Base-by-base conservation (phyloP, 768 basidiomycete species). In the Boletus rubroflammeus region DNA sequence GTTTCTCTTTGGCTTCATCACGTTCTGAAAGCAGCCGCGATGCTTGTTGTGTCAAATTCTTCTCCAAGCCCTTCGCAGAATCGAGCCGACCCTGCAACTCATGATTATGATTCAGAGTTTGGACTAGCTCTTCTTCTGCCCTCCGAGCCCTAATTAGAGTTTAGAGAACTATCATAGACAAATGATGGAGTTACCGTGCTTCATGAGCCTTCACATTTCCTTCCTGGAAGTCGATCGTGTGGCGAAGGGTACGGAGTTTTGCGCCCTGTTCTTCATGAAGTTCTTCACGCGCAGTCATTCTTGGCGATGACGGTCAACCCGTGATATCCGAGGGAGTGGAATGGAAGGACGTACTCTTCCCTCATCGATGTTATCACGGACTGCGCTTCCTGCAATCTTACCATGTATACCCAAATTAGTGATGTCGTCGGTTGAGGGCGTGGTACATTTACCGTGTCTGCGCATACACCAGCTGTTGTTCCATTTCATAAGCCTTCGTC, bases 201-300 rank as follows among this genome's bases (percentile, higher is more conserved):
- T 72, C 69, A 38, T 65, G 39, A 19, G 47, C 53, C 42, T 62
- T 67, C 38, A 61, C 40, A n/a, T 62, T 64, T 23, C 54, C 65
- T 56, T 70, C 69, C 40, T 72, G 69, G 49, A 67, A 67, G 0
- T 67, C 60, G 32, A 65, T 62, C n/a, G 67, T 58, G 47, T 71
- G 60, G 34, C 65, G 68, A 50, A 72, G 61, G 19, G 65, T 55
- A 38, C 61, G 67, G n/a, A 70, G 51, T 36, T 69, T 68, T 56
- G 51, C 43, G 29, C 51, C 56, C n/a, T 58, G 56, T 36, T 70
- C 70, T 54, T 63, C 54, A 48, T 48, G 51, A 29, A 64, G 48
- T 45, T 57, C 61, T 41, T 72, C 62, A 21, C 39, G 54, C 51
- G 60, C 54, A 48, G 49, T 44, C 48, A 69, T 62, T 51, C 69